Evolutionary conservation across 768 basidiomycete genomes (phyloP).

Genomic region (Tulasnella sp.): DNA sequence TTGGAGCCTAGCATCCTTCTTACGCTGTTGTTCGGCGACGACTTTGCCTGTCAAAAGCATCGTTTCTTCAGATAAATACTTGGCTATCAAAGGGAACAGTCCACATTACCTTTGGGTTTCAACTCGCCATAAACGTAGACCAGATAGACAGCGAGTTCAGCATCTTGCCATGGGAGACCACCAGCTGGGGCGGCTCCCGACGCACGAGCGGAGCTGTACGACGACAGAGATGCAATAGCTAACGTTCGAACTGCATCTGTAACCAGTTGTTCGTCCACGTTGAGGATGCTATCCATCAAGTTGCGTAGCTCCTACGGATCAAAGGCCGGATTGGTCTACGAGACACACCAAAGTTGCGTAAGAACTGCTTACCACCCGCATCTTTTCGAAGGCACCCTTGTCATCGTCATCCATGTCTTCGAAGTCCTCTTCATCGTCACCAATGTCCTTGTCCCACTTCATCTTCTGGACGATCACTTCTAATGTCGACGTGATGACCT

Average conservation of each 20-base stretch:
- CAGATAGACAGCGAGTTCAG: slow-evolving; percentile 87
- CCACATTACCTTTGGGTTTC: slow-evolving; percentile 50
- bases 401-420: slow-evolving; percentile 80
- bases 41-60: slow-evolving; percentile 59
- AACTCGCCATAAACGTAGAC: slow-evolving; percentile 93
- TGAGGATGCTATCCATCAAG: slow-evolving; percentile 78
- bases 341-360: slow-evolving; percentile 10
- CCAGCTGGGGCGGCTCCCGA: slow-evolving; percentile 37
- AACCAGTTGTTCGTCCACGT: slow-evolving; percentile 80
- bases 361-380: slow-evolving; percentile 59
- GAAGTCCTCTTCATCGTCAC: slow-evolving; percentile 71
- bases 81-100: background rate
- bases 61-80: slow-evolving; percentile 33
- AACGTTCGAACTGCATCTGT: slow-evolving; percentile 66
- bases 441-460: slow-evolving; percentile 81
- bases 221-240: slow-evolving; percentile 64
- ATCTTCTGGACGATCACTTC: slow-evolving; percentile 76
- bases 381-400: slow-evolving; percentile 65
- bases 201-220: slow-evolving; percentile 37
- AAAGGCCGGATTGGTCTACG: slow-evolving; percentile 1
- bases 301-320: slow-evolving; percentile 63
- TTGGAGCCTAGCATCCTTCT: slow-evolving; percentile 60
- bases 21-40: slow-evolving; percentile 67
- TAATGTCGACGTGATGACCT: slow-evolving; percentile 72
- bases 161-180: slow-evolving; percentile 79